Percentiles rank a stretch among this genome's conserved stretches.
phyloP scores from a whole-genome alignment of 129 eudicot genomes.

The Tagetes erecta region DNA sequence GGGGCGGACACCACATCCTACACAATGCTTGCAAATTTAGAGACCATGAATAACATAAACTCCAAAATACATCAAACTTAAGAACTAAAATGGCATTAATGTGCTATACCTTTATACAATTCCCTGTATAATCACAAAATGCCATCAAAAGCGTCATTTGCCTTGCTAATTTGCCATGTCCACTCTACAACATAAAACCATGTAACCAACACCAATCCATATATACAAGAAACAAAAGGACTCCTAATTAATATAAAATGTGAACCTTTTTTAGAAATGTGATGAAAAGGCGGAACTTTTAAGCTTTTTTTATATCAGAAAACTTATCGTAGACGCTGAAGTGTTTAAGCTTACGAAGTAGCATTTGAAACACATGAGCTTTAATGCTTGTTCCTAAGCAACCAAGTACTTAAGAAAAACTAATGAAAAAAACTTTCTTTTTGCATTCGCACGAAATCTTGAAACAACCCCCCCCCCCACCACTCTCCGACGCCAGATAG shows the following conservation, averaged over 20 bases:
- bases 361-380: constrained; percentile 2
- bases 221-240: constrained; percentile 16
- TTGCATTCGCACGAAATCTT: constrained; percentile 13
- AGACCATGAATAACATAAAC: background rate
- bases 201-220: constrained; percentile 6
- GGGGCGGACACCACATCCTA: constrained; percentile 98
- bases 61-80: background rate
- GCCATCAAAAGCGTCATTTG: constrained; percentile 95
- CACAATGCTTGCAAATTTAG: constrained; percentile 8
- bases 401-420: background rate
- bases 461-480: background rate
- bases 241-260: background rate
- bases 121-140: constrained; percentile 88
- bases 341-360: background rate
- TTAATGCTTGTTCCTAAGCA: background rate
- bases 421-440: background rate
- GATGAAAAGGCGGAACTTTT: background rate
- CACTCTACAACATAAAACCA: constrained; percentile 65
- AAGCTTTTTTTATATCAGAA: background rate
- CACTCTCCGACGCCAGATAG: background rate
- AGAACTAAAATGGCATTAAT: constrained; percentile 10
- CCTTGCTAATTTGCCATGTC: constrained; percentile 93
- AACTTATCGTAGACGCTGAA: background rate
- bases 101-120: constrained; percentile 71
- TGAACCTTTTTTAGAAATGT: background rate